Base-by-base conservation (phyloP, 495 filamentous ascomycete species). In the Penicillium flavigenum region DNA sequence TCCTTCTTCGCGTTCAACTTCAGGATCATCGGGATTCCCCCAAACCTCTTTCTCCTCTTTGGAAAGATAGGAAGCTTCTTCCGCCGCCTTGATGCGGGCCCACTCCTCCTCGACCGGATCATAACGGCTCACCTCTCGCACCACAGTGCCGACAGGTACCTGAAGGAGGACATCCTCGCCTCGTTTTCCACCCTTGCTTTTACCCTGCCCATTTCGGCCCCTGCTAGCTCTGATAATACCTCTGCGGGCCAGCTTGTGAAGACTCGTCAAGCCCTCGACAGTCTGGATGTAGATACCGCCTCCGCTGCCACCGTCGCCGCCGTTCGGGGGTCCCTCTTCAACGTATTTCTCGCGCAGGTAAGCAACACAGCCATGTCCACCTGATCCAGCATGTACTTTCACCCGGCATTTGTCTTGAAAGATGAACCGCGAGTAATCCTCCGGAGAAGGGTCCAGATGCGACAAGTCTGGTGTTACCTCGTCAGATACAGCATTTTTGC, bases 231-330 rank as follows among this genome's bases (percentile, higher is more conserved):
- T 87, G 32, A 97, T 71, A 24, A 88, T 74, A 2, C 89, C 85
- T 56, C 87, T 79, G 17, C 93, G 83, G 10, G 89, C 88, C 14
- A 98, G 81, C 72, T 97, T 98, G 72, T 98, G 92, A 51, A 98
- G 74, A 57, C 89, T 94, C 1, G 90, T 96, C 68, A 97, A 86
- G 55, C 91, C 91, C 42, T 86, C 86, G 9, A 96, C 85, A 4
- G 94, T 92, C 71, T 97, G 95, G 53, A 98, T 94, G 75, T 94
- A 98, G 58, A 98, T 76, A 63, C 86, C 92, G 19, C 94, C 94
- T 45, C 94, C 94, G 50, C 82, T 88, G 14, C 94, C 94, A 29
- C 94, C 94, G 70, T 98, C 91, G 47, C 94, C 94, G 47, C 94
- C 95, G 71, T 98, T 97, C n/a, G 94, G 79, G n/a, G 93, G 93